phyloP scores from a whole-genome alignment of 495 filamentous ascomycete species.

The Penicillium cinerascens region DNA sequence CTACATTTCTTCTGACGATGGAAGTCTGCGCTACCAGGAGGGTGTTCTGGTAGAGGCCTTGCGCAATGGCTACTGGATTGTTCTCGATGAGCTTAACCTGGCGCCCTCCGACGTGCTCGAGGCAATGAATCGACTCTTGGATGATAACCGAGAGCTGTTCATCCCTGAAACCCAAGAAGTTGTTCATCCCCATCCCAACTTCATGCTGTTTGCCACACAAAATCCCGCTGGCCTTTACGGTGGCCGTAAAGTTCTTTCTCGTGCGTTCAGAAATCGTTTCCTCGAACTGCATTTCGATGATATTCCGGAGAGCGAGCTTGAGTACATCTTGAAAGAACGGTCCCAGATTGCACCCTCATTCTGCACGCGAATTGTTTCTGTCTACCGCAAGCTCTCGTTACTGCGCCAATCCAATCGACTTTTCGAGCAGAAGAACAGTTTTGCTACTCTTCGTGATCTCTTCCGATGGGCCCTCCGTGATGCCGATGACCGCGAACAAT shows the following conservation, averaged over 20 bases:
- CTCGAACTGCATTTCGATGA: slow-evolving; percentile 97
- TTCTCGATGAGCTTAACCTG: slow-evolving; percentile 94
- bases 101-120: slow-evolving; percentile 96
- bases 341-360: slow-evolving; percentile 89
- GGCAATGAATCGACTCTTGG: slow-evolving; percentile 87
- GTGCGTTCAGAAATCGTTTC: slow-evolving; percentile 95
- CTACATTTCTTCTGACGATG: slow-evolving; percentile 81
- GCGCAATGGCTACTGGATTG: slow-evolving; percentile 93
- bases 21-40: slow-evolving; percentile 85
- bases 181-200: slow-evolving; percentile 85
- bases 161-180: slow-evolving; percentile 96
- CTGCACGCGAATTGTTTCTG: slow-evolving; percentile 83
- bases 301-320: slow-evolving; percentile 93
- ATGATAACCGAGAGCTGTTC: slow-evolving; percentile 96
- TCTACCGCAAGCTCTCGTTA: slow-evolving; percentile 86
- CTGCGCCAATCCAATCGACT: slow-evolving; percentile 83
- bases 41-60: slow-evolving; percentile 91
- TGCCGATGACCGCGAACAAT: slow-evolving; percentile 78
- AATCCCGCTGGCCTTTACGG: slow-evolving; percentile 96
- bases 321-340: slow-evolving; percentile 82
- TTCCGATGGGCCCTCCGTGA: slow-evolving; percentile 94
- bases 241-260: slow-evolving; percentile 85
- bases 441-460: slow-evolving; percentile 92
- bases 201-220: slow-evolving; percentile 99
- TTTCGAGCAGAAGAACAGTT: slow-evolving; percentile 97